phyloP scores from a whole-genome alignment of 352 stramenopile genomes.

The Globisporangium cylindrosporum region DNA sequence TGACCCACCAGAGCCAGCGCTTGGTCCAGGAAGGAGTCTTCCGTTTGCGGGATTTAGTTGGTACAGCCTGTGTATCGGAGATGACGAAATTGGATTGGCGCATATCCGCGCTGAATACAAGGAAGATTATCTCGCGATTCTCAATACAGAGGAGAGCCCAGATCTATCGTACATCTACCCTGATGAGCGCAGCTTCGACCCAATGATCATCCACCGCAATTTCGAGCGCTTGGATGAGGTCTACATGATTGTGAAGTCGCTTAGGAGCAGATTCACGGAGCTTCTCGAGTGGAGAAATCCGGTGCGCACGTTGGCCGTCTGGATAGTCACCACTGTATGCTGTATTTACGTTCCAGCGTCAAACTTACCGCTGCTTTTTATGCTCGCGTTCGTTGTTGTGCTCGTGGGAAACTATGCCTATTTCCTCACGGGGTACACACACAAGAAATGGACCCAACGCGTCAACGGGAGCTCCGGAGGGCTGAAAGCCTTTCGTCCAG shows the following conservation, averaged over 20 bases:
- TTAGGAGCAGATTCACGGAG: slow-evolving; percentile 18
- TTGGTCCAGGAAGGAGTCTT: slow-evolving; percentile 21
- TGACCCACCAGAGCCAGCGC: slow-evolving; percentile 15
- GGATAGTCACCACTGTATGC: slow-evolving; percentile 19
- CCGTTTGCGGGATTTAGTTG: slow-evolving; percentile 23
- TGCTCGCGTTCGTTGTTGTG: slow-evolving; percentile 3
- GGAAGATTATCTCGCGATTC: slow-evolving; percentile 25
- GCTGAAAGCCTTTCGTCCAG: slow-evolving; percentile 28
- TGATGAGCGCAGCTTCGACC: slow-evolving; percentile 33
- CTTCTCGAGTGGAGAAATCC: slow-evolving; percentile 35
- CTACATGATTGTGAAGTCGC: slow-evolving; percentile 16
- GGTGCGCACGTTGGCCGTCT: slow-evolving; percentile 17
- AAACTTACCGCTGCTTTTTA: slow-evolving; percentile 18
- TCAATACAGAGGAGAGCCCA: slow-evolving; percentile 16
- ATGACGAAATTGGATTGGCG: slow-evolving; percentile 32
- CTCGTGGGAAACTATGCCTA: slow-evolving; percentile 20
- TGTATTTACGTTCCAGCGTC: slow-evolving; percentile 19
- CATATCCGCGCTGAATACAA: slow-evolving; percentile 24
- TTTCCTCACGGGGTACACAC: slow-evolving; percentile 21
- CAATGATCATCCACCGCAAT: slow-evolving; percentile 31
- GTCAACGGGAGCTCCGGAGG: slow-evolving; percentile 12
- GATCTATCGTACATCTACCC: slow-evolving; percentile 25
- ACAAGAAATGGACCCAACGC: slow-evolving; percentile 29
- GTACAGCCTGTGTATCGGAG: slow-evolving; percentile 21
- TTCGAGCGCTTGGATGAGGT: slow-evolving; percentile 36